A percentile compares a stretch with the other conserved stretches of the same genome.
Conservation (phyloP, 345 rosid genomes). For the Gossypium anomalum region DNA sequence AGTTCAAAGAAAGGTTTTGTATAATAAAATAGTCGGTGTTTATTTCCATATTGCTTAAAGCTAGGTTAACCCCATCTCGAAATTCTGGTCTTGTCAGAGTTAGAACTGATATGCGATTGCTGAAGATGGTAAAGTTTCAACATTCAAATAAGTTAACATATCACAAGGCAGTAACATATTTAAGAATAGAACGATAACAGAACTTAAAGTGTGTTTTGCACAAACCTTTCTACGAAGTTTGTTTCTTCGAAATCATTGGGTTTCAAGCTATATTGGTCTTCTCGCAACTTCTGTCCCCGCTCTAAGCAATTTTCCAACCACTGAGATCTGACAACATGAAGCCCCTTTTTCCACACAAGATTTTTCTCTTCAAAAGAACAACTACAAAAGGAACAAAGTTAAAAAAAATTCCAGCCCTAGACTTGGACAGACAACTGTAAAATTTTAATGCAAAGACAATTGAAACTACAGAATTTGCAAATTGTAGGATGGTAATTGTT, state of each 20-base stretch:
- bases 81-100: background rate
- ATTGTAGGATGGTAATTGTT: background rate
- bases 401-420: background rate
- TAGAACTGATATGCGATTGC: background rate
- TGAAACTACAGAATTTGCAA: background rate
- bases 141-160: background rate
- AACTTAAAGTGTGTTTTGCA: slow-evolving; percentile 10
- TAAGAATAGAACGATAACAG: background rate
- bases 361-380: slow-evolving; percentile 43
- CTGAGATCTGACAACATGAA: slow-evolving; percentile 53
- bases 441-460: background rate
- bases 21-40: background rate
- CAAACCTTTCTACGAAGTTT: slow-evolving; percentile 37
- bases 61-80: background rate
- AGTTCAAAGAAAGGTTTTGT: background rate
- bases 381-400: slow-evolving; percentile 33
- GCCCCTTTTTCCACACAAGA: slow-evolving; percentile 37
- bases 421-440: background rate
- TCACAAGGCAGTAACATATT: background rate
- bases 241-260: slow-evolving; percentile 38
- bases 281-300: slow-evolving; percentile 49
- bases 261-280: slow-evolving; percentile 61
- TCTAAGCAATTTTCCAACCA: slow-evolving; percentile 81
- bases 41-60: background rate
- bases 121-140: background rate